These are phyloP conservation scores for Alternaria triticina DNA, from an alignment of 2,329 filamentous ascomycete species.

Conservation along the genomic window DNA sequence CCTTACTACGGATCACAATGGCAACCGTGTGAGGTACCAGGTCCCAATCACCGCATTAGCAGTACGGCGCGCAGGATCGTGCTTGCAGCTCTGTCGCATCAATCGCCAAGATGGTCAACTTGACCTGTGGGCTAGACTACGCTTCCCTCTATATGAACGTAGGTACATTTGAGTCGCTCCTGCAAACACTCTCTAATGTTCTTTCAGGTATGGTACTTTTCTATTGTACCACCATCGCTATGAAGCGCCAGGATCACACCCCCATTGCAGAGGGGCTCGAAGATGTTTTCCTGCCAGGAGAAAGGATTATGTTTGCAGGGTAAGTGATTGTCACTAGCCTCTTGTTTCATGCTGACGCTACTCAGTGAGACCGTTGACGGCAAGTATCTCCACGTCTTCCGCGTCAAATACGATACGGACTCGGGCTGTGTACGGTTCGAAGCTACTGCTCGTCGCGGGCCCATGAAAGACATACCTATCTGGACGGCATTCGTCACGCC, in stretches of 20 bases:
- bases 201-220: constrained; percentile 62
- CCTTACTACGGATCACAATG: constrained; percentile 51
- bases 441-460: constrained; percentile 61
- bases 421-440: constrained; percentile 63
- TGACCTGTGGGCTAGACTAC: constrained; percentile 61
- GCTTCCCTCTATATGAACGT: constrained; percentile 63
- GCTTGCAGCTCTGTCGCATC: constrained; percentile 50
- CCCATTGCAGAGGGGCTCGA: constrained; percentile 50
- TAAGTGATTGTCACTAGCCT: constrained; percentile 31
- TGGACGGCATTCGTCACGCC: constrained; percentile 60
- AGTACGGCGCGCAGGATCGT: constrained; percentile 50
- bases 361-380: constrained; percentile 60
- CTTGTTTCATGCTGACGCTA: constrained; percentile 12
- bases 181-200: neutral
- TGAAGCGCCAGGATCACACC: constrained; percentile 62
- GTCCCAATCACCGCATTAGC: constrained; percentile 58
- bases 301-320: constrained; percentile 58
- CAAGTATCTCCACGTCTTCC: constrained; percentile 60
- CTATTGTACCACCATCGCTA: constrained; percentile 62
- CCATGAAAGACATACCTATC: constrained; percentile 61
- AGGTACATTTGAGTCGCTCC: constrained; percentile 15
- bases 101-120: constrained; percentile 51
- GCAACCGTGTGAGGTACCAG: constrained; percentile 54
- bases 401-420: constrained; percentile 59
- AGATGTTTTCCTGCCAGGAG: constrained; percentile 57